A percentile compares a stretch with the other conserved stretches of the same genome.
Evolutionary conservation across 176 grass and related monocot species (phyloP).

Genomic region (Bromus sterilis): DNA sequence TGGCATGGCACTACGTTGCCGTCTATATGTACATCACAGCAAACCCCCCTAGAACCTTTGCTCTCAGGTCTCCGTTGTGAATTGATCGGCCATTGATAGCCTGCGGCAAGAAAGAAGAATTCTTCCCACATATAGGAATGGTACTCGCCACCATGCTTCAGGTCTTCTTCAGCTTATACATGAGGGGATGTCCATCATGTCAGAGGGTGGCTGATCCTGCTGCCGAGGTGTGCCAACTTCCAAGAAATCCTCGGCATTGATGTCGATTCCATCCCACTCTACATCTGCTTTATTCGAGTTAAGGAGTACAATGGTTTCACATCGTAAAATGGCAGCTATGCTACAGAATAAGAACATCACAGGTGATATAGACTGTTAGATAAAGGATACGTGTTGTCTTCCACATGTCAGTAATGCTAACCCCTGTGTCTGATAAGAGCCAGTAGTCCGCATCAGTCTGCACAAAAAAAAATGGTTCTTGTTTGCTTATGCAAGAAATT

Average conservation of each 20-base stretch:
- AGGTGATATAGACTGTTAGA: neutral
- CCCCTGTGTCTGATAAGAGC: constrained; percentile 71
- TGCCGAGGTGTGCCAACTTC: constrained; percentile 37
- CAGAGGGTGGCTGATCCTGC: constrained; percentile 25
- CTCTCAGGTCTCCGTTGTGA: neutral
- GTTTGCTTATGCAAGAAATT: neutral
- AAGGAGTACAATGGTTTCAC: constrained; percentile 22
- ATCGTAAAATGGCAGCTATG: neutral
- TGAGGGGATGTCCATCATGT: constrained; percentile 10
- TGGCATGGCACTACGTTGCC: neutral
- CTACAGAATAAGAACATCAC: neutral
- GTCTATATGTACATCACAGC: constrained; percentile 47
- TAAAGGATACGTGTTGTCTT: constrained; percentile 81
- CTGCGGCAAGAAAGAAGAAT: neutral
- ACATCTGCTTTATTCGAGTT: constrained; percentile 39
- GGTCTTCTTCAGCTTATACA: constrained; percentile 17
- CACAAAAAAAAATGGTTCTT: constrained; percentile 10
- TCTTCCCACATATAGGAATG: neutral
- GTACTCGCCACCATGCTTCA: neutral
- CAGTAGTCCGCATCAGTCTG: constrained; percentile 88
- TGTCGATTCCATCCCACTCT: constrained; percentile 42
- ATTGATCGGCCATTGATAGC: neutral
- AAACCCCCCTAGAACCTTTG: constrained; percentile 12
- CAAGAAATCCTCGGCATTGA: constrained; percentile 46
- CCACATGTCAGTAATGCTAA: constrained; percentile 92